Evolutionary conservation across 2,329 filamentous ascomycete species (phyloP).

Genomic region (Paecilomyces fulvus): DNA sequence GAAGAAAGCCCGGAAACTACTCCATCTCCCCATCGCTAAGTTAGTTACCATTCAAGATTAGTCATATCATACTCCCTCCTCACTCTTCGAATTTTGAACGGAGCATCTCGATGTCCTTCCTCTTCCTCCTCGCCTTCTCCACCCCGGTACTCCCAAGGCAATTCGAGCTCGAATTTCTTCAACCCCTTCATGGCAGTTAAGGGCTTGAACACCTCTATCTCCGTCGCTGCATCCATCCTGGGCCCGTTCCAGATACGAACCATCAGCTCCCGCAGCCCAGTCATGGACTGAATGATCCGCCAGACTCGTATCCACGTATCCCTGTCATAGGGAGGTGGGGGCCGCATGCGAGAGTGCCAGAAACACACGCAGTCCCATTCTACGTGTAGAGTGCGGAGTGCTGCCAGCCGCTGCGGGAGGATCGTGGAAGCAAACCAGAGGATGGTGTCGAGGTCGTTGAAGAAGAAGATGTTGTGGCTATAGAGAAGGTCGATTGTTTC

Average conservation of each 20-base stretch:
- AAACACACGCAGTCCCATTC: slow-evolving; percentile 1
- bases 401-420: neutral
- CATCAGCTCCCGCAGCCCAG: neutral
- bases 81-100: neutral
- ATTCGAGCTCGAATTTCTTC: neutral
- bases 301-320: neutral
- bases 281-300: neutral
- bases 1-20: neutral
- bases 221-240: neutral
- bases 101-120: neutral
- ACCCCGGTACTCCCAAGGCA: neutral
- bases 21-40: neutral
- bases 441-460: slow-evolving; percentile 5
- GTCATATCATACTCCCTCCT: neutral
- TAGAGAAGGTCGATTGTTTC: slow-evolving; percentile 6
- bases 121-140: neutral
- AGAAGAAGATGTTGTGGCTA: slow-evolving; percentile 3
- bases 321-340: slow-evolving; percentile 1
- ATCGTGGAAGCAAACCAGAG: neutral
- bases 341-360: neutral
- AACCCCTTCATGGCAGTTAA: neutral
- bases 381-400: neutral
- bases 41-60: neutral
- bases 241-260: slow-evolving; percentile 1
- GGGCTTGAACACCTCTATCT: neutral